Evolutionary conservation across 2,329 filamentous ascomycete species (phyloP).

Genomic region (Rhytidhysteron rufulum): DNA sequence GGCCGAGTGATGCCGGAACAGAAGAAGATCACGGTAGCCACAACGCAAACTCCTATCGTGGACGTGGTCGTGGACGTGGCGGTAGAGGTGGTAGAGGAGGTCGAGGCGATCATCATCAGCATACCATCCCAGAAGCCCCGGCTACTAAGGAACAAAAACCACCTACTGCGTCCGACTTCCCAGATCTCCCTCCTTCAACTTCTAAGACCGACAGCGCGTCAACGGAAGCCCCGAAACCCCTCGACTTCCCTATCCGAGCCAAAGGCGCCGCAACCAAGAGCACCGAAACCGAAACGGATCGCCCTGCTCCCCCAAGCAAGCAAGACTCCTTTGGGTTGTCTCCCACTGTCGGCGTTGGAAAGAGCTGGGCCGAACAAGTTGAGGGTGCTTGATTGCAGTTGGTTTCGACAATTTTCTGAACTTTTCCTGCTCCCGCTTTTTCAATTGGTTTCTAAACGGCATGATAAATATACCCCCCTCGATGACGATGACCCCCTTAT

Average conservation of each 20-base stretch:
- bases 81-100: constrained; percentile 28
- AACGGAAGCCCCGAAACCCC: constrained; percentile 17
- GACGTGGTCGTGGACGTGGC: constrained; percentile 29
- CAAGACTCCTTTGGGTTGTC: constrained; percentile 30
- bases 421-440: too few species aligned
- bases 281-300: neutral
- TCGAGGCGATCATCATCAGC: constrained; percentile 19
- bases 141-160: constrained; percentile 14
- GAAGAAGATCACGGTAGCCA: constrained; percentile 21
- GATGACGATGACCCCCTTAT: too few species aligned
- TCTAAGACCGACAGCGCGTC: constrained; percentile 7
- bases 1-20: constrained; percentile 25
- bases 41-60: constrained; percentile 8
- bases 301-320: constrained; percentile 21
- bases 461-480: too few species aligned
- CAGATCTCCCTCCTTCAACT: constrained; percentile 35
- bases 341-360: constrained; percentile 26
- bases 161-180: constrained; percentile 44
- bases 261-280: constrained; percentile 10
- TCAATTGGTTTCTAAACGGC: too few species aligned
- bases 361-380: constrained; percentile 46
- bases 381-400: constrained; percentile 19
- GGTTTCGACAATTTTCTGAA: too few species aligned
- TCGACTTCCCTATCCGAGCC: constrained; percentile 27
- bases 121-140: constrained; percentile 5